Percentiles rank a stretch among this genome's conserved stretches.
phyloP scores from a whole-genome alignment of 2,329 filamentous ascomycete genomes.

The Gnomoniopsis smithogilvyi region DNA sequence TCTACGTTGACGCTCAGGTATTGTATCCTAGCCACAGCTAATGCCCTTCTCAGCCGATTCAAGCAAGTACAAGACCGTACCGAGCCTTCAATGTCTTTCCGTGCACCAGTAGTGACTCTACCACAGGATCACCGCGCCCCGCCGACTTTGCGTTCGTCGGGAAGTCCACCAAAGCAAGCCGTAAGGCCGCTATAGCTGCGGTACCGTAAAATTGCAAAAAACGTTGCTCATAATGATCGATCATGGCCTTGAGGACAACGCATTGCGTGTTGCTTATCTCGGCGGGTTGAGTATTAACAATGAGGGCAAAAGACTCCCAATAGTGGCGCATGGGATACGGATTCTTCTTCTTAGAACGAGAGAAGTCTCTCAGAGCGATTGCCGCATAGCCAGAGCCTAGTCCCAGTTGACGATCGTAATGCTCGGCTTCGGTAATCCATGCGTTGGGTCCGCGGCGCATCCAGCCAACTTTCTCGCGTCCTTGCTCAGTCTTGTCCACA shows the following conservation, averaged over 20 bases:
- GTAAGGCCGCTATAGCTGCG: constrained; percentile 67
- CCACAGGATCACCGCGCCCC: constrained; percentile 40
- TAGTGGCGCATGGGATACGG: constrained; percentile 77
- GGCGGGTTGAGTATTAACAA: constrained; percentile 69
- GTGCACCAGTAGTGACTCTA: constrained; percentile 49
- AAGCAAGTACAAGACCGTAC: constrained; percentile 45
- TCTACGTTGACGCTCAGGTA: too few relatives aligned
- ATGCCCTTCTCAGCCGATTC: background rate
- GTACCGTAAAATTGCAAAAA: constrained; percentile 81
- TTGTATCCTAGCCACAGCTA: background rate
- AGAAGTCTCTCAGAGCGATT: constrained; percentile 79
- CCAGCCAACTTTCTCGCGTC: constrained; percentile 72
- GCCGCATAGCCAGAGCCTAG: constrained; percentile 82
- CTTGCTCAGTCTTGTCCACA: constrained; percentile 67
- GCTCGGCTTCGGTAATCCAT: constrained; percentile 67
- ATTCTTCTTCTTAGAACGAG: constrained; percentile 63
- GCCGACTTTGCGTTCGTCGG: constrained; percentile 49
- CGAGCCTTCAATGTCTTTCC: constrained; percentile 51
- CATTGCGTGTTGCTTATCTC: constrained; percentile 73
- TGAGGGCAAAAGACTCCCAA: constrained; percentile 74
- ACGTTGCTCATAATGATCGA: constrained; percentile 68
- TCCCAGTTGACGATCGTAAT: constrained; percentile 80
- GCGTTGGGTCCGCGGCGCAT: constrained; percentile 50
- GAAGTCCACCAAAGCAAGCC: constrained; percentile 70
- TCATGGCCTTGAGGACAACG: constrained; percentile 67